These are phyloP conservation scores for Trypanosoma scelopori DNA, from an alignment of 208 protist genomes.

Conservation along the genomic window DNA sequence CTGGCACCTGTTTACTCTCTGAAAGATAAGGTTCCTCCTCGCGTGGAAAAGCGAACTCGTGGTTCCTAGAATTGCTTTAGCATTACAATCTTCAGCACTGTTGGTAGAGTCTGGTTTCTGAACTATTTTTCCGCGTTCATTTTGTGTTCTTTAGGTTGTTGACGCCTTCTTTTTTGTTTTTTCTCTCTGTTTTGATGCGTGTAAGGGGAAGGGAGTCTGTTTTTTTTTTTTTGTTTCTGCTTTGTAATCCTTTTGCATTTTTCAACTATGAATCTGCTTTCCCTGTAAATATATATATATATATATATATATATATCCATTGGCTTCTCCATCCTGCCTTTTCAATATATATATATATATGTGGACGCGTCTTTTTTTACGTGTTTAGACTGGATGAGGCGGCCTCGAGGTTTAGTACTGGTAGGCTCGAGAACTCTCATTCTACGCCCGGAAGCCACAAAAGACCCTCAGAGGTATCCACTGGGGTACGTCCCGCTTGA, in stretches of 20 bases:
- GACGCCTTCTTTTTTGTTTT: slow-evolving; percentile 1
- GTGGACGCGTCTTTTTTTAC: not conserved
- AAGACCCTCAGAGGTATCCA: slow-evolving; percentile 45
- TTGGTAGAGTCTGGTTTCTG: not conserved
- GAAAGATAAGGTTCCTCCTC: slow-evolving; percentile 17
- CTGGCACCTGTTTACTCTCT: slow-evolving; percentile 14
- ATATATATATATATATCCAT: no score
- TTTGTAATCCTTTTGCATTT: no score
- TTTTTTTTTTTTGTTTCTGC: not conserved
- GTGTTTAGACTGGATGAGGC: slow-evolving; percentile 9
- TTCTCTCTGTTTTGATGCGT: not conserved
- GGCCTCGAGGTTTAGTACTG: slow-evolving; percentile 3
- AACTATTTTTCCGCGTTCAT: not conserved
- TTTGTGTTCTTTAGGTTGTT: not conserved
- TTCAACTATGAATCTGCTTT: no score
- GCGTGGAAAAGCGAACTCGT: slow-evolving; percentile 12
- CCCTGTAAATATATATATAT: no score
- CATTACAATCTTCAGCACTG: not conserved
- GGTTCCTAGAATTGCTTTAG: slow-evolving; percentile 8
- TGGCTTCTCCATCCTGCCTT: not conserved
- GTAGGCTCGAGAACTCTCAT: slow-evolving; percentile 17
- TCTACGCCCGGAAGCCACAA: slow-evolving; percentile 33
- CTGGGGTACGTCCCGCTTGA: slow-evolving; percentile 81
- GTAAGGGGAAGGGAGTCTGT: no score
- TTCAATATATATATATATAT: not conserved